These are phyloP conservation scores for Talaromyces liani DNA, from an alignment of 495 filamentous ascomycete genomes.

Conservation along the genomic window DNA sequence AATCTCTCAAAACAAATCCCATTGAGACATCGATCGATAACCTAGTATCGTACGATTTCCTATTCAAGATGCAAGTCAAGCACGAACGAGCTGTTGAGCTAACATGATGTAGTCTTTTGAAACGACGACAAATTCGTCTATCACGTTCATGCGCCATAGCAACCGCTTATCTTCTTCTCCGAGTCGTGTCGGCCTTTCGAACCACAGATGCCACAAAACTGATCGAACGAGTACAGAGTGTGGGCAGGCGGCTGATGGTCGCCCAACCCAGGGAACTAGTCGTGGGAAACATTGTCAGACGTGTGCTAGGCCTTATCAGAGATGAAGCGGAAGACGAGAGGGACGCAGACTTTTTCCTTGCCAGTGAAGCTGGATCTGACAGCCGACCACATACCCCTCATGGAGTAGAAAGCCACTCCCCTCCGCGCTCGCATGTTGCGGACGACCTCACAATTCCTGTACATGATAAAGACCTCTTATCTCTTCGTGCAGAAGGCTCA, in stretches of 20 bases:
- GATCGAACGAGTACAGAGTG: constrained; percentile 64
- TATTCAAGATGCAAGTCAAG: background rate
- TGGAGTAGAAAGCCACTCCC: constrained; percentile 26
- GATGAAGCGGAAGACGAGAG: constrained; percentile 82
- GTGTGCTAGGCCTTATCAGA: constrained; percentile 82
- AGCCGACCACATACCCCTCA: constrained; percentile 44
- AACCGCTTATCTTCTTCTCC: constrained; percentile 77
- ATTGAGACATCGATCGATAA: constrained; percentile 76
- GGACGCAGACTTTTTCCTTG: constrained; percentile 53
- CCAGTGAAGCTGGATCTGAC: constrained; percentile 40
- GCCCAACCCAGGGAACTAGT: constrained; percentile 85
- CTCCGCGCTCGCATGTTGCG: constrained; percentile 11
- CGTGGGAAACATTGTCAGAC: constrained; percentile 87
- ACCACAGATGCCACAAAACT: constrained; percentile 69
- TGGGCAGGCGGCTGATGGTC: constrained; percentile 64
- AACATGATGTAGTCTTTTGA: constrained; percentile 58
- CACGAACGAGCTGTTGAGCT: background rate
- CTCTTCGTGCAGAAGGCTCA: constrained; percentile 24
- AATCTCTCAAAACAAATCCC: constrained; percentile 61
- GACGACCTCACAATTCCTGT: constrained; percentile 5
- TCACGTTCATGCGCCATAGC: constrained; percentile 84
- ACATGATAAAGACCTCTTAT: constrained; percentile 26
- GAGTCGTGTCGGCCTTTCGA: constrained; percentile 62
- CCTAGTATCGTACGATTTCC: constrained; percentile 61
- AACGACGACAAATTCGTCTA: constrained; percentile 79